Percentiles rank a stretch among this genome's conserved stretches.
Evolutionary conservation across 768 basidiomycete genomes (phyloP).

Genomic region (Arthromyces matolae): DNA sequence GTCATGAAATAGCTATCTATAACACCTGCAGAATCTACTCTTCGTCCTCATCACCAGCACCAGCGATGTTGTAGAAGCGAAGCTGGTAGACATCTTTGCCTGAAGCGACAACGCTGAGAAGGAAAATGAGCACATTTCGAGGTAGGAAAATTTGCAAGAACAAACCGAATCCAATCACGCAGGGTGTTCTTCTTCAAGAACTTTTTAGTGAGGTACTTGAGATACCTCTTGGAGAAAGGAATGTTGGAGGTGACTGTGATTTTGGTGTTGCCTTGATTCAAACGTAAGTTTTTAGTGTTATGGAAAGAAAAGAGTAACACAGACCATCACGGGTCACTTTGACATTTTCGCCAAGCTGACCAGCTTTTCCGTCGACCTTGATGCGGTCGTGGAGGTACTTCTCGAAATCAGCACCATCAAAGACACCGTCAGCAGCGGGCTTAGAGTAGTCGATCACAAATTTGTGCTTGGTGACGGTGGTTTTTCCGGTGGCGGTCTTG

Average conservation of each 20-base stretch:
- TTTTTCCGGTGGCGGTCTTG: slow-evolving; percentile 54
- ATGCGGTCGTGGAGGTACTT: slow-evolving; percentile 94
- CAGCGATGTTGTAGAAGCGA: slow-evolving; percentile 87
- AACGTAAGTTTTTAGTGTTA: no score
- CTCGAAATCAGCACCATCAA: slow-evolving; percentile 60
- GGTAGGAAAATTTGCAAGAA: neutral
- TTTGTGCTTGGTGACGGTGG: slow-evolving; percentile 60
- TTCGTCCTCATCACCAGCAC: slow-evolving; percentile 28
- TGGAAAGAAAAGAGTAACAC: slow-evolving; percentile 27
- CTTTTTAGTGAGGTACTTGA: slow-evolving; percentile 99
- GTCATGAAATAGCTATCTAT: neutral
- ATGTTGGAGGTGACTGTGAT: slow-evolving; percentile 83
- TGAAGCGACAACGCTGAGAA: slow-evolving; percentile 78
- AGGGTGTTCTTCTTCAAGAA: slow-evolving; percentile 97
- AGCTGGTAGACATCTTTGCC: slow-evolving; percentile 93
- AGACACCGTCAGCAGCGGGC: slow-evolving; percentile 58
- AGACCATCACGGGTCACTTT: slow-evolving; percentile 84
- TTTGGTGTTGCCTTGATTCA: slow-evolving; percentile 74
- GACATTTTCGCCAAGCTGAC: slow-evolving; percentile 87
- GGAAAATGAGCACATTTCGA: no score
- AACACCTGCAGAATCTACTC: slow-evolving; percentile 13
- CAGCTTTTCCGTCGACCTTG: slow-evolving; percentile 90
- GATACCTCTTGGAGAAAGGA: slow-evolving; percentile 94
- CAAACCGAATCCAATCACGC: slow-evolving; percentile 92
- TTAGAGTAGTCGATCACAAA: slow-evolving; percentile 85